Evolutionary conservation across 2,329 filamentous ascomycete species (phyloP).

Genomic region (Phoma sp.): DNA sequence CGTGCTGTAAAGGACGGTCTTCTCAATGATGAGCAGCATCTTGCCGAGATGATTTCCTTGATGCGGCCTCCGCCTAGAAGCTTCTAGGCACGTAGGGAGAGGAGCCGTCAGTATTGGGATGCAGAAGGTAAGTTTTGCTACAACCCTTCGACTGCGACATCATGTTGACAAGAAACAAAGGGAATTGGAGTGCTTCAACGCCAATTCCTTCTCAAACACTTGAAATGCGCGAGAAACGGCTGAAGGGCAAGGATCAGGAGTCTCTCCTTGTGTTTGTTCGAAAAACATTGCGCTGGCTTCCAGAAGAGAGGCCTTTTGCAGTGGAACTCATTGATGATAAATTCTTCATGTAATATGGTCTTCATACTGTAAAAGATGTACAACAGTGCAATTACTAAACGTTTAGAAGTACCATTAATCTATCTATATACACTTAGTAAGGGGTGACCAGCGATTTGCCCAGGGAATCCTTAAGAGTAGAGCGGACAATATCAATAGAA

Average conservation of each 20-base stretch:
- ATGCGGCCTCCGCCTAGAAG: not conserved
- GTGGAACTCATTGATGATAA: not conserved
- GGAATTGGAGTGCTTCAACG: not conserved
- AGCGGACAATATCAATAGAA: too few relatives aligned
- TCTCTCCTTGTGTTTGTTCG: not conserved
- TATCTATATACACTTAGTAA: too few relatives aligned
- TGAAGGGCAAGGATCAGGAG: not conserved
- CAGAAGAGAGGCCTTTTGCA: not conserved
- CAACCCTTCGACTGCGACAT: not conserved
- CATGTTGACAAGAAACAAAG: not conserved
- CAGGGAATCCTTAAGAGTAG: too few relatives aligned
- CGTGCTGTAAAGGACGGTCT: not conserved
- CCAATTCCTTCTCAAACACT: not conserved
- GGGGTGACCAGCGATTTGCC: too few relatives aligned
- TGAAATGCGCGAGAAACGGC: not conserved
- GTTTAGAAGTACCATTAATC: too few relatives aligned
- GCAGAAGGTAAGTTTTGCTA: not conserved
- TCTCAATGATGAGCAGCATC: conserved; percentile 3
- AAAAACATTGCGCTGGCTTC: not conserved
- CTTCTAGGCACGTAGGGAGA: not conserved
- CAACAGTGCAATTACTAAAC: too few relatives aligned
- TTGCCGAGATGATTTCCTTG: not conserved
- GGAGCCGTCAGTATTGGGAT: not conserved
- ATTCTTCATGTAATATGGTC: not conserved
- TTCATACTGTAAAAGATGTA: too few relatives aligned